A percentile compares a stretch with the other conserved stretches of the same genome.
Evolutionary conservation across 2,329 filamentous ascomycete genomes (phyloP).

Genomic region (Trichoderma harzianum): DNA sequence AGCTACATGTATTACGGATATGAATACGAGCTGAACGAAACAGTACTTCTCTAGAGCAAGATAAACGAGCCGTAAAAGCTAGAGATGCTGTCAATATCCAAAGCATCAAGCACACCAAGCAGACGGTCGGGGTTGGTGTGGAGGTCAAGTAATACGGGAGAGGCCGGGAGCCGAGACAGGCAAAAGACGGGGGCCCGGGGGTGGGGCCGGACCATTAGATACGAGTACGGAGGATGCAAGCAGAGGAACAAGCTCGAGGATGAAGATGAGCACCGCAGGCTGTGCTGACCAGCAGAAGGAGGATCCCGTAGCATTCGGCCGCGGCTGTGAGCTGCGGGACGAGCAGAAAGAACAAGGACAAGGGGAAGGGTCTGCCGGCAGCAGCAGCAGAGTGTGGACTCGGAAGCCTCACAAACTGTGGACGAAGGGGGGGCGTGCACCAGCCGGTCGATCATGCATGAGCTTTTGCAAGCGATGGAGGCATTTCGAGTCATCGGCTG

Average conservation of each 20-base stretch:
- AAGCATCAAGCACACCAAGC: neutral
- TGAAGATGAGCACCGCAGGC: neutral
- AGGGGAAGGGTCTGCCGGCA: neutral
- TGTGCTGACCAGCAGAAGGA: neutral
- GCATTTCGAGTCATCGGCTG: slow-evolving; percentile 10
- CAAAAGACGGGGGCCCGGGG: slow-evolving; percentile 12
- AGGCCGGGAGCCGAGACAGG: slow-evolving; percentile 16
- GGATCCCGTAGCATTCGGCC: neutral
- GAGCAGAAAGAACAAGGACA: neutral
- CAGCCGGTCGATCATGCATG: neutral
- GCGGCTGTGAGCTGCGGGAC: neutral
- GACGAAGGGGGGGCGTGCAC: neutral
- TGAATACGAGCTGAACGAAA: neutral
- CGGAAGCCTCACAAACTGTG: neutral
- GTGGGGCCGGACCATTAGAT: neutral
- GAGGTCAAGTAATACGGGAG: neutral
- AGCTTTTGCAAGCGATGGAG: neutral
- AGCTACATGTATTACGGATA: neutral
- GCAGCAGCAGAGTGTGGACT: neutral
- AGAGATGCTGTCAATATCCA: neutral
- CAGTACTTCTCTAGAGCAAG: neutral
- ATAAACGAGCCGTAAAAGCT: neutral
- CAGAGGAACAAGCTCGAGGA: neutral
- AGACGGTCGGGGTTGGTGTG: neutral
- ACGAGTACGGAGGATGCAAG: neutral